These are phyloP conservation scores for Achaetomium macrosporum DNA, from an alignment of 2,329 filamentous ascomycete genomes.

Conservation along the genomic window DNA sequence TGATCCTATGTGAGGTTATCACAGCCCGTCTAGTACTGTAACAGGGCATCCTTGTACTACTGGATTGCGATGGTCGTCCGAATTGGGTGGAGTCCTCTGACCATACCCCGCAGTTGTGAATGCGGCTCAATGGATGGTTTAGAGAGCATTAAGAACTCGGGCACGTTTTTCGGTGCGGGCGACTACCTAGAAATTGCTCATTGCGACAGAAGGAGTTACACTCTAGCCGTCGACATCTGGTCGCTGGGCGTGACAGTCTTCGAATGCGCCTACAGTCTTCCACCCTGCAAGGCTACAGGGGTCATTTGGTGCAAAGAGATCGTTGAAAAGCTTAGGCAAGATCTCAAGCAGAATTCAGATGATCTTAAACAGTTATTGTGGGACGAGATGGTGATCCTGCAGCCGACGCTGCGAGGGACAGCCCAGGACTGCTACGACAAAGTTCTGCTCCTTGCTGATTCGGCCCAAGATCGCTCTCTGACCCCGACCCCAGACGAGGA, in stretches of 20 bases:
- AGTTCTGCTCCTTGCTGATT: not conserved
- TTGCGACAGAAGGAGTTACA: not conserved
- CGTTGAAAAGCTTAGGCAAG: not conserved
- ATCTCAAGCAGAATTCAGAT: not conserved
- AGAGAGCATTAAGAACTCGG: too few relatives aligned
- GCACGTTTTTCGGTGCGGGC: too few relatives aligned
- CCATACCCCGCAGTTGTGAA: too few relatives aligned
- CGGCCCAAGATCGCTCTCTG: not conserved
- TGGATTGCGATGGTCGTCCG: too few relatives aligned
- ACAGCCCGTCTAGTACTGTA: too few relatives aligned
- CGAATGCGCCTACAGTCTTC: not conserved
- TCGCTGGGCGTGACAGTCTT: not conserved
- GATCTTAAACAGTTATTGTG: not conserved
- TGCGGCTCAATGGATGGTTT: too few relatives aligned
- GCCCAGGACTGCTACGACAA: not conserved
- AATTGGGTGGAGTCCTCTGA: too few relatives aligned
- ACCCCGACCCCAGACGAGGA: not conserved
- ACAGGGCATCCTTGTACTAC: too few relatives aligned
- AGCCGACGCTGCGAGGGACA: not conserved
- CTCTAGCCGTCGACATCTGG: slow-evolving; percentile 1
- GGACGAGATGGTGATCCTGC: not conserved
- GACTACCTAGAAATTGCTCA: too few relatives aligned
- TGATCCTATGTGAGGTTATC: too few relatives aligned
- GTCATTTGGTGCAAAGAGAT: not conserved
- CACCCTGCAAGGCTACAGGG: not conserved